Evolutionary conservation across 2,329 filamentous ascomycete species (phyloP), one percentile per base, ranked within the genome.

Genomic region (Rhynchosporium graminicola): DNA sequence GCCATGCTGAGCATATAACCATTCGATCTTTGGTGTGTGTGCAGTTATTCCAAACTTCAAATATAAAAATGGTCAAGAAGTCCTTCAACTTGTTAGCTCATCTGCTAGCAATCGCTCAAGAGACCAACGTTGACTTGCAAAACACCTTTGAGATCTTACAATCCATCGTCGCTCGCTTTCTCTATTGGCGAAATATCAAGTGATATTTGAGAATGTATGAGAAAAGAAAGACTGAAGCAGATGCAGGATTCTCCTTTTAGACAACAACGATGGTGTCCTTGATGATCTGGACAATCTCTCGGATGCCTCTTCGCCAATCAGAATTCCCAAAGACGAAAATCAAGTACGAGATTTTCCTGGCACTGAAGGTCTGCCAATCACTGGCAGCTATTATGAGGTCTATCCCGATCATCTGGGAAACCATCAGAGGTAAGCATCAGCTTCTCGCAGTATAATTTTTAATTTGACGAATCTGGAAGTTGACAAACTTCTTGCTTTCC

Each of bases 361-460:
- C 12, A 75, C 76, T 20, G 65, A 64, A 31, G 72, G 73, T 8
- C 69, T 76, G 6, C 76, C 76, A 0, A 70, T 73, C 42, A 71
- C 76, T 8, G 76, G 76, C 20, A 76, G 72, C 63, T 76, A 72
- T 60, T 75, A 73, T 47, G 76, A 75, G 63, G 68, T 78, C 10
- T 78, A 71, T 57, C 76, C 77, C 0, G 77, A 78, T 64, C 76
- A 77, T 64, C 68, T 78, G 12, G 77, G 77, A 9, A 78, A 78
- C 65, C 73, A 78, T 52, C 70, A 20, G 20, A 20, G 20, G 20
- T 20, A 20, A 20, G 20, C 20, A 20, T 20, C 20, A 20, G 20
- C 20, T 20, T 20, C 20, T 20, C 20, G 20, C 20, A 20, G 20
- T 20, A 20, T 20, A 20, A 20, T 20, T 20, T 20, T 1, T 20